A percentile compares a stretch with the other conserved stretches of the same genome.
These are phyloP conservation scores for Aspergillus mulundensis DNA, from an alignment of 495 filamentous ascomycete species.

Conservation along the genomic window DNA sequence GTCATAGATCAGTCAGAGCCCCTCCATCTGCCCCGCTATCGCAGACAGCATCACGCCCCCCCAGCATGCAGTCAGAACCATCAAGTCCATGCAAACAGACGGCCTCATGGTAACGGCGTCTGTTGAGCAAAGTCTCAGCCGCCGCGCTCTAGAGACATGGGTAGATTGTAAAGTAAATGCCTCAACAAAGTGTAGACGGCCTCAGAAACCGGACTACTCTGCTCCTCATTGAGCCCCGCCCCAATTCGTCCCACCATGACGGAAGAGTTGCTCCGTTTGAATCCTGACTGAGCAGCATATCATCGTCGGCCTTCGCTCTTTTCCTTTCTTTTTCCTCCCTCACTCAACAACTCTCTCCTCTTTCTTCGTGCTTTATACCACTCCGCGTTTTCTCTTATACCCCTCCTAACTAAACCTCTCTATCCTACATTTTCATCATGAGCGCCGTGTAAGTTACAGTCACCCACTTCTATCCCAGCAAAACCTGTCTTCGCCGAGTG, in stretches of 20 bases:
- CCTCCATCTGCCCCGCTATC: conserved; percentile 39
- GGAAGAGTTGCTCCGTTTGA: conserved; percentile 43
- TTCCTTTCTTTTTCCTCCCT: conserved; percentile 14
- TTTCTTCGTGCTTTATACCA: conserved; percentile 14
- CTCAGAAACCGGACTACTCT: conserved; percentile 37
- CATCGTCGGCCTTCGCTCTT: conserved; percentile 21
- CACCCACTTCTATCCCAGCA: neutral
- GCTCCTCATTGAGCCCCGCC: conserved; percentile 34
- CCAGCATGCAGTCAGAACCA: neutral
- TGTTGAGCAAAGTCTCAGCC: neutral
- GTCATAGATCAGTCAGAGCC: conserved; percentile 20
- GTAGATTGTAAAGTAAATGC: conserved; percentile 6
- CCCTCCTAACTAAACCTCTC: conserved; percentile 5
- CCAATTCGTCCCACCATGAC: conserved; percentile 39
- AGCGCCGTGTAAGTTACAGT: conserved; percentile 54
- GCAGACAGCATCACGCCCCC: conserved; percentile 4
- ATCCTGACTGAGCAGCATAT: conserved; percentile 11
- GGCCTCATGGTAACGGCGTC: neutral
- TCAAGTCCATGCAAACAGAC: neutral
- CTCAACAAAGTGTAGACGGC: neutral
- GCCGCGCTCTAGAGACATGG: neutral
- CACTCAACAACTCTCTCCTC: conserved; percentile 5
- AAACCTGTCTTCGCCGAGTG: neutral
- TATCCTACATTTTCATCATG: conserved; percentile 33
- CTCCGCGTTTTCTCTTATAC: conserved; percentile 3